phyloP scores from a whole-genome alignment of 75 land plant species.

The Chamaecyparis obtusa region DNA sequence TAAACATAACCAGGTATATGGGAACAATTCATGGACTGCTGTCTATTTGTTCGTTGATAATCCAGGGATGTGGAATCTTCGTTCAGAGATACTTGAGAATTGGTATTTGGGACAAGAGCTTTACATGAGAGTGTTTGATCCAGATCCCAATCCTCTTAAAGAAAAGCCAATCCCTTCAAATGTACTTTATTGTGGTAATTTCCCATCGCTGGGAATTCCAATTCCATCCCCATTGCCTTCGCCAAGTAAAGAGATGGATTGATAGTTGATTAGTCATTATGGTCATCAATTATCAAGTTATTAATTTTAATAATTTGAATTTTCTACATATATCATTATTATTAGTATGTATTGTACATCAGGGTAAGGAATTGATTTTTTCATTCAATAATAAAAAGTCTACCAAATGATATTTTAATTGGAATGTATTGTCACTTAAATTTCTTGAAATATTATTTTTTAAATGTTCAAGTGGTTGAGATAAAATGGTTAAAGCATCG shows the following conservation, averaged over 20 bases:
- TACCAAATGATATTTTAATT: too few species aligned
- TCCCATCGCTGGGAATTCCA: not conserved
- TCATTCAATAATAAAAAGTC: too few species aligned
- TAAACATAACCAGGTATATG: constrained; percentile 38
- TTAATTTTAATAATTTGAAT: not conserved
- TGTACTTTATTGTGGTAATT: constrained; percentile 37
- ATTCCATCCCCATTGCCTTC: not conserved
- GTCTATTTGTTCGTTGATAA: constrained; percentile 56
- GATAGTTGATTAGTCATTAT: not conserved
- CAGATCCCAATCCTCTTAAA: constrained; percentile 49
- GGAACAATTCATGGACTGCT: constrained; percentile 49
- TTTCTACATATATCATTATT: not conserved
- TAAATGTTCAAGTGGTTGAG: too few species aligned
- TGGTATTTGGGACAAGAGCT: constrained; percentile 69
- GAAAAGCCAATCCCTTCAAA: constrained; percentile 51
- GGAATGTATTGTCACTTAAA: too few species aligned
- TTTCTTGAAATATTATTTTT: too few species aligned
- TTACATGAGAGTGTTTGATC: constrained; percentile 48
- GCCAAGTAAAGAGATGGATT: not conserved
- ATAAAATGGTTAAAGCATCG: too few species aligned
- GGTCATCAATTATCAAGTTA: not conserved
- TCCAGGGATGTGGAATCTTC: constrained; percentile 70
- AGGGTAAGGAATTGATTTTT: too few species aligned
- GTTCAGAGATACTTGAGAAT: constrained; percentile 43
- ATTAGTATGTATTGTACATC: too few species aligned